Evolutionary conservation across 352 stramenopile genomes (phyloP).

Genomic region (Pilasporangium apinafurcum): DNA sequence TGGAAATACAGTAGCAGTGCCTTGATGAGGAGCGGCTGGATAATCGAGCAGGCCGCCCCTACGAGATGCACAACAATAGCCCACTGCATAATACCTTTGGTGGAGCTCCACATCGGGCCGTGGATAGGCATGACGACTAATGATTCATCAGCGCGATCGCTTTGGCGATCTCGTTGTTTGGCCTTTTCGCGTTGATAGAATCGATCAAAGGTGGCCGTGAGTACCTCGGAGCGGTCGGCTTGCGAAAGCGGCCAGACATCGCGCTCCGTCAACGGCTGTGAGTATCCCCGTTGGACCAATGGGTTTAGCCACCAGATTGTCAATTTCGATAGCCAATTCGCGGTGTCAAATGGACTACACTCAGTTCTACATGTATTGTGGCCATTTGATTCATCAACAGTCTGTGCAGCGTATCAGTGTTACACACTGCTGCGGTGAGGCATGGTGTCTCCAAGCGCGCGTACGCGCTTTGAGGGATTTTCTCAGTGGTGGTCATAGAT

Average conservation of each 20-base stretch:
- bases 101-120: conserved; percentile 17
- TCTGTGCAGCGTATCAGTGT: too few species aligned
- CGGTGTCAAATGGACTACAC: conserved; percentile 11
- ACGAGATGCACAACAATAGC: conserved; percentile 17
- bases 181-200: conserved; percentile 1
- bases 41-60: conserved; percentile 12
- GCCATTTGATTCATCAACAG: neutral
- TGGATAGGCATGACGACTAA: conserved; percentile 4
- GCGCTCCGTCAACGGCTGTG: conserved; percentile 11
- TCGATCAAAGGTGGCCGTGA: conserved; percentile 17
- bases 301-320: conserved; percentile 13
- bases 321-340: conserved; percentile 11
- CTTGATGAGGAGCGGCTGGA: conserved; percentile 30
- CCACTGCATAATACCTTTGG: conserved; percentile 18
- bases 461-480: conserved; percentile 4
- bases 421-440: neutral
- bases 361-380: too few species aligned
- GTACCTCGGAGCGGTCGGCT: conserved; percentile 9
- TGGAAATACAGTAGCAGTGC: conserved; percentile 16
- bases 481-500: too few species aligned
- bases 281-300: conserved; percentile 10
- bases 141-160: too few species aligned
- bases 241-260: conserved; percentile 21
- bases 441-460: conserved; percentile 8
- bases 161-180: neutral